phyloP scores from a whole-genome alignment of 495 filamentous ascomycete genomes.

The Hypomontagnella monticulosa region DNA sequence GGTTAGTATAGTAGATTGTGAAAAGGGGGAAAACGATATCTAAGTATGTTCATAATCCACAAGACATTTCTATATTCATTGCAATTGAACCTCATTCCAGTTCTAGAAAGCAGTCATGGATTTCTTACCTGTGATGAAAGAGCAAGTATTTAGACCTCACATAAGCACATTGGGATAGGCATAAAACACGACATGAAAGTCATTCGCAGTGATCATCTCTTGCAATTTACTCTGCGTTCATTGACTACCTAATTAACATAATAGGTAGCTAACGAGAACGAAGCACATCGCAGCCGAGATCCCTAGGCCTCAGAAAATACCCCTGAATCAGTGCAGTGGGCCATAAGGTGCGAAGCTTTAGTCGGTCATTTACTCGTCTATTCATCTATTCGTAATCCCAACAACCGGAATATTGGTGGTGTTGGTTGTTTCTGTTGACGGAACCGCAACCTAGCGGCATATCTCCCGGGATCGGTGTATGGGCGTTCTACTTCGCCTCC shows the following conservation, averaged over 20 bases:
- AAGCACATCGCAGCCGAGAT: neutral
- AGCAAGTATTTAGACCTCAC: too few species aligned
- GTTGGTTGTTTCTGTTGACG: neutral
- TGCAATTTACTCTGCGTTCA: too few species aligned
- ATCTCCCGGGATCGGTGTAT: neutral
- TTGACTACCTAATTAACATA: neutral
- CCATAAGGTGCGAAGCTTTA: neutral
- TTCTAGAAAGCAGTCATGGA: too few species aligned
- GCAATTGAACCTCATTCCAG: too few species aligned
- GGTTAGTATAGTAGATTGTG: too few species aligned
- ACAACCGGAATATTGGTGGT: neutral
- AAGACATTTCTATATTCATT: too few species aligned
- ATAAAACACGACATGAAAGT: too few species aligned
- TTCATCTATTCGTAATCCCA: neutral
- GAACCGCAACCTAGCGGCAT: neutral
- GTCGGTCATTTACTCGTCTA: constrained; percentile 13
- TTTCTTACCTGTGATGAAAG: too few species aligned
- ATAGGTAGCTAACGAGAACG: neutral
- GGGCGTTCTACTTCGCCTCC: constrained; percentile 23
- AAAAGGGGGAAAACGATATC: too few species aligned
- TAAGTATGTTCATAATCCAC: too few species aligned
- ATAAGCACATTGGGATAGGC: too few species aligned
- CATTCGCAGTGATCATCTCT: too few species aligned
- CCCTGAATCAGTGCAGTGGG: neutral
- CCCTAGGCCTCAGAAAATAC: neutral